phyloP scores from a whole-genome alignment of 2,329 filamentous ascomycete genomes.

The Stachybotrys elegans region DNA sequence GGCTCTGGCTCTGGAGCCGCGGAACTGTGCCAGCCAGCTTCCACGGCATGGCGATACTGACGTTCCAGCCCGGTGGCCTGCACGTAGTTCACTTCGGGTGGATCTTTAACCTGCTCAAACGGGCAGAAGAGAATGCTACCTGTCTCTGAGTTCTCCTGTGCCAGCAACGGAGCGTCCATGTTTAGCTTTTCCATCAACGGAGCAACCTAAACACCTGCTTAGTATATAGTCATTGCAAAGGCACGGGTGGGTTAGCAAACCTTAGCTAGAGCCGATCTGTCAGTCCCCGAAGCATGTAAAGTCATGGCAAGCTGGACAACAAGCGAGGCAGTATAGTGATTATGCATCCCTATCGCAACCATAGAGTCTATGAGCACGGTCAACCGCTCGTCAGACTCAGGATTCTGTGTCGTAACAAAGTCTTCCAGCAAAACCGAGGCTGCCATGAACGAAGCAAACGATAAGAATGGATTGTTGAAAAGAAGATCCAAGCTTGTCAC shows the following conservation, averaged over 20 bases:
- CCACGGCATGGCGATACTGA: not conserved
- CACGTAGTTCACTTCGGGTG: not conserved
- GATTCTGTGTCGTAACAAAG: slow-evolving; percentile 57
- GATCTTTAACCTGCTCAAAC: not conserved
- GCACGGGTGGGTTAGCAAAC: slow-evolving; percentile 5
- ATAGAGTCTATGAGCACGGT: slow-evolving; percentile 65
- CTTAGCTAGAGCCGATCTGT: slow-evolving; percentile 17
- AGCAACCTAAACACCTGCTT: not conserved
- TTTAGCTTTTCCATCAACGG: not conserved
- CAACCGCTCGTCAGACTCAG: slow-evolving; percentile 43
- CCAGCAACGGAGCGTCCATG: not conserved
- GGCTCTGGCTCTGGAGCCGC: too few species aligned
- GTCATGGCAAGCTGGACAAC: slow-evolving; percentile 65
- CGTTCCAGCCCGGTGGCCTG: not conserved
- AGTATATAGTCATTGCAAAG: not conserved
- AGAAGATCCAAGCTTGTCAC: slow-evolving; percentile 29
- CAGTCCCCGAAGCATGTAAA: slow-evolving; percentile 36
- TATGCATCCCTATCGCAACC: slow-evolving; percentile 58
- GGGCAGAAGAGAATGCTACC: slow-evolving; percentile 1
- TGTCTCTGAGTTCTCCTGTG: not conserved
- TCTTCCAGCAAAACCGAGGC: slow-evolving; percentile 68
- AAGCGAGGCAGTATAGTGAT: slow-evolving; percentile 64
- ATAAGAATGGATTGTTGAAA: slow-evolving; percentile 65
- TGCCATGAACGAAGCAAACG: slow-evolving; percentile 67
- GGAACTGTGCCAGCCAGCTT: too few species aligned